A percentile compares a stretch with the other conserved stretches of the same genome.
These are phyloP conservation scores for Colletotrichum lindemuthianum DNA, from an alignment of 2,329 filamentous ascomycete species.

Conservation along the genomic window DNA sequence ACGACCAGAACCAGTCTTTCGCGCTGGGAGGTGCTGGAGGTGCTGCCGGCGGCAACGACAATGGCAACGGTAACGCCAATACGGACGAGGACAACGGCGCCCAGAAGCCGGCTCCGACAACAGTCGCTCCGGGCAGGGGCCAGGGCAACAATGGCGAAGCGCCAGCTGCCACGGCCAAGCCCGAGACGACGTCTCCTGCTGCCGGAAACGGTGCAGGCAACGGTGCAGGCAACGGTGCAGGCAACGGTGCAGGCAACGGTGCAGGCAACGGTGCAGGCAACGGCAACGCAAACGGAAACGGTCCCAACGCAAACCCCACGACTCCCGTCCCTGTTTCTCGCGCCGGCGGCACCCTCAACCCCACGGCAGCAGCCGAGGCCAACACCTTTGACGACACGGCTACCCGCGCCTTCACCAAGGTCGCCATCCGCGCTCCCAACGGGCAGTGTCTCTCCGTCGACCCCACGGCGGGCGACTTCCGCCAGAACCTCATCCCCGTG, in stretches of 20 bases:
- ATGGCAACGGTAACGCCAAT: conserved; percentile 19
- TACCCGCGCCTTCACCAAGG: conserved; percentile 55
- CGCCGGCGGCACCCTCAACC: conserved; percentile 59
- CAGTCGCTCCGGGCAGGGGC: conserved; percentile 11
- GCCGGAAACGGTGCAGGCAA: conserved; percentile 20
- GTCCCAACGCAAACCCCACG: conserved; percentile 51
- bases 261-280: conserved; percentile 8
- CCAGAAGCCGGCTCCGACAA: conserved; percentile 10
- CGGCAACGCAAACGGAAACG: conserved; percentile 14
- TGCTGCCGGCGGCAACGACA: conserved; percentile 4
- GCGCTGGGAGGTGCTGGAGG: conserved; percentile 36
- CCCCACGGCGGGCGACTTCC: conserved; percentile 63
- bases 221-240: too few relatives aligned
- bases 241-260: too few relatives aligned
- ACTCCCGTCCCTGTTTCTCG: conserved; percentile 59
- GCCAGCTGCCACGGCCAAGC: conserved; percentile 4
- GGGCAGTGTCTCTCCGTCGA: conserved; percentile 63
- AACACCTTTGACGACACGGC: conserved; percentile 58
- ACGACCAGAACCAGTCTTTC: conserved; percentile 56
- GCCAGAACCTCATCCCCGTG: conserved; percentile 63
- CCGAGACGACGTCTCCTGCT: conserved; percentile 8
- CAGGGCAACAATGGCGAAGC: conserved; percentile 11
- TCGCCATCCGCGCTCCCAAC: conserved; percentile 57
- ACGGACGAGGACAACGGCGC: neutral
- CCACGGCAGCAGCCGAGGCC: conserved; percentile 59